Percentiles rank a stretch among this genome's conserved stretches.
Evolutionary conservation across 768 basidiomycete species (phyloP).

Genomic region (Lentinula raphanica): DNA sequence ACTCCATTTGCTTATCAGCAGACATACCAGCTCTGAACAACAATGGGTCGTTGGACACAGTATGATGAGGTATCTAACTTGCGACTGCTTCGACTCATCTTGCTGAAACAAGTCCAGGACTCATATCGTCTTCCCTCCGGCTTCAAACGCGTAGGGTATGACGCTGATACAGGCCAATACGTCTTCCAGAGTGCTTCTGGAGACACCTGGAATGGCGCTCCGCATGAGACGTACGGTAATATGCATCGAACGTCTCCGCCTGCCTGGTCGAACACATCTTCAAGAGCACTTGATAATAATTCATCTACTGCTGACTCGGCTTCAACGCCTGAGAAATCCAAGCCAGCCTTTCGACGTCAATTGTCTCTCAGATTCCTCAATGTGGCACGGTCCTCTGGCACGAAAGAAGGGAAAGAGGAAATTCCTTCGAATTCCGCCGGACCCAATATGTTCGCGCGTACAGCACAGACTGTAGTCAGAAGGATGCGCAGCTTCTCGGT

Average conservation of each 20-base stretch:
- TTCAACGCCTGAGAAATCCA: not conserved
- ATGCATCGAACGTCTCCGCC: not conserved
- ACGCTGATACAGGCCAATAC: slow-evolving; percentile 45
- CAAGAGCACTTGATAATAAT: not conserved
- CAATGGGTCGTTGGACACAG: slow-evolving; percentile 30
- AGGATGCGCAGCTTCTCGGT: not conserved
- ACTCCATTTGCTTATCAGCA: not conserved
- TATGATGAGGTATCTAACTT: slow-evolving; percentile 34
- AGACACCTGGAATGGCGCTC: not conserved
- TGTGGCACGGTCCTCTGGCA: not conserved
- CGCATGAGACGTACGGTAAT: not conserved
- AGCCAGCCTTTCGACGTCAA: not conserved
- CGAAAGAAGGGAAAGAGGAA: not conserved
- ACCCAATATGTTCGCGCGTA: not conserved
- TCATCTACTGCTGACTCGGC: not conserved
- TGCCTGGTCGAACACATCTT: not conserved
- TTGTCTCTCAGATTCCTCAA: not conserved
- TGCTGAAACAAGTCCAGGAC: too few species aligned
- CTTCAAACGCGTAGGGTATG: slow-evolving; percentile 46
- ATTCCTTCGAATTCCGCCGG: not conserved
- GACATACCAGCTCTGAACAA: too few species aligned
- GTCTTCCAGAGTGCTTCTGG: slow-evolving; percentile 36
- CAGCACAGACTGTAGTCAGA: not conserved
- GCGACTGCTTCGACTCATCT: too few species aligned
- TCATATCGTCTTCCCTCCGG: slow-evolving; percentile 37